Conservation (phyloP, 495 filamentous ascomycete genomes). For the Xylaria acuta region DNA sequence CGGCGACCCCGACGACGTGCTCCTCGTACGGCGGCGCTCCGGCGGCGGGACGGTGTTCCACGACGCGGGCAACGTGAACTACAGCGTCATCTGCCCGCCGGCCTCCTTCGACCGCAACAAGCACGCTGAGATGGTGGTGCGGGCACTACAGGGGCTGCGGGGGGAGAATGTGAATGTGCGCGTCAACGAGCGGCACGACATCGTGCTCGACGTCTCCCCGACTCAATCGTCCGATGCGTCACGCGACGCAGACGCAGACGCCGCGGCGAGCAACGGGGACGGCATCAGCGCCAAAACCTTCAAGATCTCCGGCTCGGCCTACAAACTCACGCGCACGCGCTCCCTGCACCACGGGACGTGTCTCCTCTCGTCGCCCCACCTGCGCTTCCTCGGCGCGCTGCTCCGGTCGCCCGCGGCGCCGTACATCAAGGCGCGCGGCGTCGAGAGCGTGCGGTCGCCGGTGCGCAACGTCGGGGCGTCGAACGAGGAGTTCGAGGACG, state of each 20-base stretch:
- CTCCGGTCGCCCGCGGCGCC: constrained; percentile 74
- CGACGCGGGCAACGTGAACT: constrained; percentile 91
- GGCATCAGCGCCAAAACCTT: constrained; percentile 51
- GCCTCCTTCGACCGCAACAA: constrained; percentile 77
- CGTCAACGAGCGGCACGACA: constrained; percentile 93
- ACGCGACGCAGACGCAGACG: constrained; percentile 14
- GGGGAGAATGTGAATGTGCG: constrained; percentile 46
- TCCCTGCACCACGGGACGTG: constrained; percentile 93
- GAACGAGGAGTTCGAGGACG: constrained; percentile 55
- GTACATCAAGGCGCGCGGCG: constrained; percentile 80
- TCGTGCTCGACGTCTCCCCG: constrained; percentile 68
- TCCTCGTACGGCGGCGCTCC: constrained; percentile 79
- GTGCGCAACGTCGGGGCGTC: constrained; percentile 73
- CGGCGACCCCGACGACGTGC: constrained; percentile 37
- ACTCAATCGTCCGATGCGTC: constrained; percentile 34
- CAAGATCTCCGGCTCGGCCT: constrained; percentile 92
- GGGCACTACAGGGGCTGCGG: constrained; percentile 64
- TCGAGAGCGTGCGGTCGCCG: constrained; percentile 89
- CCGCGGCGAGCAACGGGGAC: background rate
- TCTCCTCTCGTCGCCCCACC: constrained; percentile 72
- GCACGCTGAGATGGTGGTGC: constrained; percentile 89
- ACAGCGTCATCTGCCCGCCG: constrained; percentile 83
- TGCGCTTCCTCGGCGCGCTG: constrained; percentile 68
- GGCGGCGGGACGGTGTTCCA: constrained; percentile 96
- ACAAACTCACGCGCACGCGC: constrained; percentile 80